Evolutionary conservation across 768 basidiomycete genomes (phyloP).

Genomic region (Leccinellum rugosiceps): DNA sequence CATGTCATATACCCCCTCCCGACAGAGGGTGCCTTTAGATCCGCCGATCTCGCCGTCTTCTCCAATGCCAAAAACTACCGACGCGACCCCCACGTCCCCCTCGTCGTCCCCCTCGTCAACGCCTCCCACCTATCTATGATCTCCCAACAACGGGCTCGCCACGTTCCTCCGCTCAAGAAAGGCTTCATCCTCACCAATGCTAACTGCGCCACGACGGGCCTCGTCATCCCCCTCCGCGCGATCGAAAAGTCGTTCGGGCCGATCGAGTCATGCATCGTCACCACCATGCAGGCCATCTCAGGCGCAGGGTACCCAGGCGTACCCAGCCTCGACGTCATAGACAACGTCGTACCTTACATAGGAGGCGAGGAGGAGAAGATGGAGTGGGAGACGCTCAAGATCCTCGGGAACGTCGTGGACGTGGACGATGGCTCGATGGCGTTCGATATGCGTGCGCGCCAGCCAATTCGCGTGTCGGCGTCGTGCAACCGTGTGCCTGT

Average conservation of each 20-base stretch:
- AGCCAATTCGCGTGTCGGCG: conserved; percentile 87
- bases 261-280: conserved; percentile 86
- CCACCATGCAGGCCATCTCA: conserved; percentile 97
- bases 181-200: conserved; percentile 99
- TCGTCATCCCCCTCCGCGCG: conserved; percentile 87
- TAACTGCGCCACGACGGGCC: conserved; percentile 95
- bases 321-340: conserved; percentile 83
- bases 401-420: conserved; percentile 76
- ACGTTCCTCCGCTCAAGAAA: conserved; percentile 63
- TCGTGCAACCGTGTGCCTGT: conserved; percentile 95
- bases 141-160: conserved; percentile 71
- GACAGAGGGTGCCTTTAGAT: conserved; percentile 74
- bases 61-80: conserved; percentile 98
- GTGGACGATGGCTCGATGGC: conserved; percentile 51
- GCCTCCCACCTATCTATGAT: conserved; percentile 80
- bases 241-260: conserved; percentile 91
- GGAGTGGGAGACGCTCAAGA: conserved; percentile 98
- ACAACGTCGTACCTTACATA: conserved; percentile 96
- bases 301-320: conserved; percentile 98
- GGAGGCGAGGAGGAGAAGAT: conserved; percentile 95
- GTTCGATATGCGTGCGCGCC: conserved; percentile 83
- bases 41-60: conserved; percentile 88
- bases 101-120: conserved; percentile 96
- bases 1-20: not conserved
- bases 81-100: conserved; percentile 87